A percentile compares a stretch with the other conserved stretches of the same genome.
Evolutionary conservation across 2,329 filamentous ascomycete genomes (phyloP).

Genomic region (Aspergillus sojae): DNA sequence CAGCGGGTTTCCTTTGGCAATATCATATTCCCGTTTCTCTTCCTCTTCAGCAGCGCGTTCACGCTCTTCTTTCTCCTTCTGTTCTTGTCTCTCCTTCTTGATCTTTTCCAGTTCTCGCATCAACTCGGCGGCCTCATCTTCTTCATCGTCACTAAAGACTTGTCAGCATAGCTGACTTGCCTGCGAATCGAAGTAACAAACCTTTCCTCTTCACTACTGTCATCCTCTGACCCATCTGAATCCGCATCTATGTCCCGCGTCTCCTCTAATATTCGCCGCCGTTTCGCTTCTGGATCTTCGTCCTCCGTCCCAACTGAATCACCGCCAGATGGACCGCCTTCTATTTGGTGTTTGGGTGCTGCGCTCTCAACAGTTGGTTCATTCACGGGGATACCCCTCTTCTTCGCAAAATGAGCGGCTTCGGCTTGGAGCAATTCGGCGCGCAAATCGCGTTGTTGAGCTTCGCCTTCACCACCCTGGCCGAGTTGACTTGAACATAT

Average conservation of each 20-base stretch:
- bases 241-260: constrained; percentile 85
- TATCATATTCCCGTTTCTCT: constrained; percentile 81
- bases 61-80: constrained; percentile 79
- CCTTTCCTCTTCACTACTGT: constrained; percentile 65
- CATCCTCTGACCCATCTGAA: constrained; percentile 64
- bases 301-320: constrained; percentile 49
- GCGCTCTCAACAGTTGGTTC: constrained; percentile 44
- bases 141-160: constrained; percentile 64
- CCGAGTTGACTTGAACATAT: constrained; percentile 67
- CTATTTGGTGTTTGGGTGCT: constrained; percentile 66
- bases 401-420: constrained; percentile 83
- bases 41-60: constrained; percentile 80
- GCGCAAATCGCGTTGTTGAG: constrained; percentile 73
- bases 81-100: constrained; percentile 79
- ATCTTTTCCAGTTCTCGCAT: constrained; percentile 95
- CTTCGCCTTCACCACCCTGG: constrained; percentile 81
- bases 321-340: constrained; percentile 47
- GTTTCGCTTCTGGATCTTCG: constrained; percentile 77
- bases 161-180: constrained; percentile 27
- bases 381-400: constrained; percentile 63
- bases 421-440: constrained; percentile 89
- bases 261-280: constrained; percentile 83
- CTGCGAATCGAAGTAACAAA: constrained; percentile 26
- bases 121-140: constrained; percentile 84
- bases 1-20: constrained; percentile 88